These are phyloP conservation scores for Corylus americana DNA, from an alignment of 306 rosid genomes.

Conservation along the genomic window DNA sequence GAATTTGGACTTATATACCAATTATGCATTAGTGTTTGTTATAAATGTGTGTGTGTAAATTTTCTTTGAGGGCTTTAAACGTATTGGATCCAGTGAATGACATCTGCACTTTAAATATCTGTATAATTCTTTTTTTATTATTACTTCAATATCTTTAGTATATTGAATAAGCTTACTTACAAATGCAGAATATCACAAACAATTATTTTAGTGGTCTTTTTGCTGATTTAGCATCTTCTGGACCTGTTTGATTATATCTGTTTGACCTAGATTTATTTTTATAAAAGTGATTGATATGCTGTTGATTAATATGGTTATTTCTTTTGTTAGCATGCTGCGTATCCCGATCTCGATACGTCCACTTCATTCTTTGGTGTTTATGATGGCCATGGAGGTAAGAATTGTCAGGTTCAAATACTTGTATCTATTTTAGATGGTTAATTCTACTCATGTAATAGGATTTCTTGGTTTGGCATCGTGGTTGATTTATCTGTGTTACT, in stretches of 20 bases:
- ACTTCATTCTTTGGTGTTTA: constrained; percentile 97
- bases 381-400: constrained; percentile 99
- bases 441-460: constrained; percentile 13
- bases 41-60: no score
- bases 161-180: neutral
- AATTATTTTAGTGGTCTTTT: neutral
- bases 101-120: neutral
- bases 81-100: no score
- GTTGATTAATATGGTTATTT: constrained; percentile 23
- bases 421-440: constrained; percentile 19
- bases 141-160: neutral
- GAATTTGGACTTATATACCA: no score
- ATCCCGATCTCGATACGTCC: constrained; percentile 79
- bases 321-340: constrained; percentile 83
- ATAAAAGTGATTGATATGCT: constrained; percentile 9
- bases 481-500: neutral
- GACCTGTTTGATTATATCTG: neutral
- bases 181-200: constrained; percentile 9
- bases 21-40: no score
- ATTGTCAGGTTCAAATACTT: constrained; percentile 23
- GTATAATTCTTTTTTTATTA: neutral
- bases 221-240: constrained; percentile 1
- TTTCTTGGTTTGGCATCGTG: constrained; percentile 1
- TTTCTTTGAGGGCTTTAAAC: no score
- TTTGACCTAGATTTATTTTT: constrained; percentile 13